These are phyloP conservation scores for Wickerhamomyces tratensis DNA, from an alignment of 805 yeast genomes.

Conservation along the genomic window DNA sequence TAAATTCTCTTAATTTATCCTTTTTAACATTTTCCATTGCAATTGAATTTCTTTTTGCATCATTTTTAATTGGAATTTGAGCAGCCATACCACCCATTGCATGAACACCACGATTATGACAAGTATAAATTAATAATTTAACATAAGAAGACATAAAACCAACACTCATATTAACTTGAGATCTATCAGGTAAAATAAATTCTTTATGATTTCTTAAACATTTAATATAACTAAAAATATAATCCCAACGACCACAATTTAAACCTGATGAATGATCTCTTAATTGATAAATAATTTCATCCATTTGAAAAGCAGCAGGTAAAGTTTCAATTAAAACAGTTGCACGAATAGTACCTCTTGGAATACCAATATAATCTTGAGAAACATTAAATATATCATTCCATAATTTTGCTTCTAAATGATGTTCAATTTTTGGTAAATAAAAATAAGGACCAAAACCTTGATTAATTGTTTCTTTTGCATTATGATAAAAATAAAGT, in stretches of 20 bases:
- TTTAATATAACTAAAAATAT: slow-evolving; percentile 74
- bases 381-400: slow-evolving; percentile 70
- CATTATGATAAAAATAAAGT: slow-evolving; percentile 68
- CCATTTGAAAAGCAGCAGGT: slow-evolving; percentile 84
- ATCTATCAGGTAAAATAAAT: slow-evolving; percentile 69
- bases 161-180: slow-evolving; percentile 69
- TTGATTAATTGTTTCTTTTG: slow-evolving; percentile 44
- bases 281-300: slow-evolving; percentile 70
- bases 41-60: slow-evolving; percentile 46
- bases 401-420: slow-evolving; percentile 76
- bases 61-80: slow-evolving; percentile 71
- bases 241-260: slow-evolving; percentile 89
- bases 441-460: slow-evolving; percentile 80
- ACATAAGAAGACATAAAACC: slow-evolving; percentile 79
- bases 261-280: slow-evolving; percentile 72
- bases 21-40: slow-evolving; percentile 67
- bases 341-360: slow-evolving; percentile 74
- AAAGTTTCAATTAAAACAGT: slow-evolving; percentile 76
- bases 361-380: slow-evolving; percentile 59
- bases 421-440: slow-evolving; percentile 82
- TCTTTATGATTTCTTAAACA: slow-evolving; percentile 59
- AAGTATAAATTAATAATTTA: slow-evolving; percentile 57
- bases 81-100: slow-evolving; percentile 94
- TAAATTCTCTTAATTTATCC: slow-evolving; percentile 70
- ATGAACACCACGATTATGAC: slow-evolving; percentile 73